Conservation (phyloP, 164 flowering plant species). For the Euptelea pleiosperma region DNA sequence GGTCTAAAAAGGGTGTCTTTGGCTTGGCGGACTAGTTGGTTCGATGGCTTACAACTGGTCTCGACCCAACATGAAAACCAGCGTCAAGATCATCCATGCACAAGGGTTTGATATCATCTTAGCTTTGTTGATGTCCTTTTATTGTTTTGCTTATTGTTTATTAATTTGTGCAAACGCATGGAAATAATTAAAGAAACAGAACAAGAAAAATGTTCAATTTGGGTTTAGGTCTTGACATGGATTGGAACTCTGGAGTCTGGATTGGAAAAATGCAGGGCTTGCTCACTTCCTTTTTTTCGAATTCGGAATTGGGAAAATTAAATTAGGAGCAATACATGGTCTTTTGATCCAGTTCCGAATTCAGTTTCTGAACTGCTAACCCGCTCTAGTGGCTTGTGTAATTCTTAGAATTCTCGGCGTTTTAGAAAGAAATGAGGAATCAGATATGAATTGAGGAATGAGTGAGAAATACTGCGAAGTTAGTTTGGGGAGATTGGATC, state of each 20-base stretch:
- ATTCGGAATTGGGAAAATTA: too few relatives aligned
- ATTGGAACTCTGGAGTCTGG: neutral
- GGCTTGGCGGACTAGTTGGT: slow-evolving; percentile 81
- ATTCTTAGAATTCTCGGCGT: too few relatives aligned
- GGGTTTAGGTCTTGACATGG: neutral
- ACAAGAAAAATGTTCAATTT: neutral
- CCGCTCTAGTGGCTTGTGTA: too few relatives aligned
- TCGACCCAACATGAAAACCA: slow-evolving; percentile 83
- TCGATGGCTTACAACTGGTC: slow-evolving; percentile 92
- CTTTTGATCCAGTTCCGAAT: too few relatives aligned
- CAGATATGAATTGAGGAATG: too few relatives aligned
- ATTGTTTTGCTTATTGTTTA: neutral
- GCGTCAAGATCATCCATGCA: slow-evolving; percentile 88
- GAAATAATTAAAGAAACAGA: neutral
- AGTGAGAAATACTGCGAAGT: too few relatives aligned
- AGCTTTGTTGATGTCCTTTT: neutral
- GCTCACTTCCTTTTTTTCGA: too few relatives aligned
- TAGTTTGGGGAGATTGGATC: too few relatives aligned
- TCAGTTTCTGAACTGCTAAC: too few relatives aligned
- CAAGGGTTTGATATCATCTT: neutral
- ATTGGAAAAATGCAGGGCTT: neutral
- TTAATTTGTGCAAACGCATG: neutral
- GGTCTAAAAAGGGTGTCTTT: slow-evolving; percentile 45
- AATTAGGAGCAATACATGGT: too few relatives aligned
- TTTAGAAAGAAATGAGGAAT: too few relatives aligned